phyloP scores from a whole-genome alignment of 2,329 filamentous ascomycete species.

The Cercospora canescens region DNA sequence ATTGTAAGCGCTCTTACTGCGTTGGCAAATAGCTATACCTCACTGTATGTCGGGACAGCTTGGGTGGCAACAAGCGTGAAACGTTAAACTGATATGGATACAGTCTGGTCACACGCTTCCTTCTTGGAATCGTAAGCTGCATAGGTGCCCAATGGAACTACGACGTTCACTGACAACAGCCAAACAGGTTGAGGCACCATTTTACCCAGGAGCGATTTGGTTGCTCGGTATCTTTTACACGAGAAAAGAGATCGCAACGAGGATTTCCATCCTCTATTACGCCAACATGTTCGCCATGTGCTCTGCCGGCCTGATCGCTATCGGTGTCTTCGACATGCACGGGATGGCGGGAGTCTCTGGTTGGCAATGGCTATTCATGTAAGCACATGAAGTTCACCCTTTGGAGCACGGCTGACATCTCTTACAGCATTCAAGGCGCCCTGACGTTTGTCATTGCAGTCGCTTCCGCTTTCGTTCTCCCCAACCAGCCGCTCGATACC shows the following conservation, averaged over 20 bases:
- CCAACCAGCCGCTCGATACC: slow-evolving; percentile 3
- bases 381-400: neutral
- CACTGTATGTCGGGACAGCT: slow-evolving; percentile 33
- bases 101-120: slow-evolving; percentile 21
- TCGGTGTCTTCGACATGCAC: slow-evolving; percentile 32
- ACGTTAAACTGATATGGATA: neutral
- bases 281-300: slow-evolving; percentile 36
- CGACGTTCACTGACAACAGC: neutral
- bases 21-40: slow-evolving; percentile 39
- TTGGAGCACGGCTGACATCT: slow-evolving; percentile 8
- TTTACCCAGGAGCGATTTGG: slow-evolving; percentile 41
- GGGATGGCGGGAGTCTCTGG: slow-evolving; percentile 33
- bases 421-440: slow-evolving; percentile 27
- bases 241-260: slow-evolving; percentile 39
- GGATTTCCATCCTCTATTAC: slow-evolving; percentile 41
- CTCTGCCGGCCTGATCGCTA: slow-evolving; percentile 25
- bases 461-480: neutral
- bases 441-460: neutral
- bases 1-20: slow-evolving; percentile 38
- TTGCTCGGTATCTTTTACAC: slow-evolving; percentile 47
- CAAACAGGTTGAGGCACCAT: slow-evolving; percentile 32
- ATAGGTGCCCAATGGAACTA: neutral
- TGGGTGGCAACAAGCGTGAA: neutral
- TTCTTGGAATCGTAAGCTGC: slow-evolving; percentile 33
- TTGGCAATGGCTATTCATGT: slow-evolving; percentile 30